Conservation (phyloP, 2,329 filamentous ascomycete species). For the Stemphylium beticola region DNA sequence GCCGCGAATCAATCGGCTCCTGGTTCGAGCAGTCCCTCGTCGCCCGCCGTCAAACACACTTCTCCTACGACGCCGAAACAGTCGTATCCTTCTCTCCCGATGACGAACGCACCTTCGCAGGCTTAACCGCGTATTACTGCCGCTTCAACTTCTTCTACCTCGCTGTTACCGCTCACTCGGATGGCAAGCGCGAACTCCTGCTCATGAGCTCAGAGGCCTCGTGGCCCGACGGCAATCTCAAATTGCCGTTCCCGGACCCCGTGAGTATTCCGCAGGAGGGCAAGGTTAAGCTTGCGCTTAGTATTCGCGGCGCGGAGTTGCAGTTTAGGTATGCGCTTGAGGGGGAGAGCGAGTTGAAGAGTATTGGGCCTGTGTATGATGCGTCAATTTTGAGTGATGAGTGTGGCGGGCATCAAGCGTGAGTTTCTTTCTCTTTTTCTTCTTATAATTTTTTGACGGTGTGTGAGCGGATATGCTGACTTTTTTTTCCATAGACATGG, state of each 20-base stretch:
- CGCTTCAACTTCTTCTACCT: conserved; percentile 71
- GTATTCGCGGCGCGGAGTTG: conserved; percentile 58
- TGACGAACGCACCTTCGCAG: conserved; percentile 67
- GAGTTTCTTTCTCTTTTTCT: background rate
- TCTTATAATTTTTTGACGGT: too few relatives aligned
- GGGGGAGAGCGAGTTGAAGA: conserved; percentile 51
- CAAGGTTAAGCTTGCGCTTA: conserved; percentile 60
- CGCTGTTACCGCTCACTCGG: conserved; percentile 62
- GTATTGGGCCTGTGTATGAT: conserved; percentile 63
- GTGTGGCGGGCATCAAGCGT: conserved; percentile 64
- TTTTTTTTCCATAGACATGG: conserved; percentile 51
- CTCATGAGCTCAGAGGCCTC: conserved; percentile 64
- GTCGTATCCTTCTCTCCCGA: conserved; percentile 59
- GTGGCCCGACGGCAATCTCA: conserved; percentile 60
- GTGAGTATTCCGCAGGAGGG: conserved; percentile 61
- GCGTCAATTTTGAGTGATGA: conserved; percentile 67
- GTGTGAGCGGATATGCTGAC: background rate
- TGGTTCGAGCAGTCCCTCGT: conserved; percentile 61
- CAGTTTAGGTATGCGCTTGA: conserved; percentile 65
- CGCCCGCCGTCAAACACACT: conserved; percentile 62
- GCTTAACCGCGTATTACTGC: conserved; percentile 67
- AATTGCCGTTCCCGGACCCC: conserved; percentile 51
- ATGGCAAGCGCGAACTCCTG: conserved; percentile 64
- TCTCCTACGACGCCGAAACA: conserved; percentile 67
- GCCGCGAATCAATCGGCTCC: conserved; percentile 58